Evolutionary conservation across 768 basidiomycete species (phyloP).

Genomic region (Mrakia frigida): DNA sequence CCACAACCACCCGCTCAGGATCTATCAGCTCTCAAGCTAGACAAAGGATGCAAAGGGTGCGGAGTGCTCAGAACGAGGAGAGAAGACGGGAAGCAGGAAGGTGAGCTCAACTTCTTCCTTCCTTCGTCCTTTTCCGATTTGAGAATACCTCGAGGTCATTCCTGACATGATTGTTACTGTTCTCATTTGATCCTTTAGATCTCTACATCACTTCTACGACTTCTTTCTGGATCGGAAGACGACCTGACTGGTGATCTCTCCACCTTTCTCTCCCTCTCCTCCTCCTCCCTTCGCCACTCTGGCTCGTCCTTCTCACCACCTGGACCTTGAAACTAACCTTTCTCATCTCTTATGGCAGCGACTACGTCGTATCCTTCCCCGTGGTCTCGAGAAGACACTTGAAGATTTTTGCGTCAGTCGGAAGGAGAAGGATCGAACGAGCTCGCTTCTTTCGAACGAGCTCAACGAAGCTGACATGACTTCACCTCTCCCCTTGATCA

Average conservation of each 20-base stretch:
- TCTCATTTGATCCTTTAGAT: neutral
- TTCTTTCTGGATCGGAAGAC: constrained; percentile 10
- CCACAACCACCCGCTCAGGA: neutral
- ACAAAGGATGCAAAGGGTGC: neutral
- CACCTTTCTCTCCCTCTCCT: neutral
- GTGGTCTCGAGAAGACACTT: constrained; percentile 18
- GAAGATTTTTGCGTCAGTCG: constrained; percentile 15
- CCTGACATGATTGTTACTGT: neutral
- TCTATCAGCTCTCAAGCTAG: neutral
- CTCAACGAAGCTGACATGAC: neutral
- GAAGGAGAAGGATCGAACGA: neutral
- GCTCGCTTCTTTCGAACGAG: neutral
- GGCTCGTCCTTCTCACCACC: neutral
- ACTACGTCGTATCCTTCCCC: constrained; percentile 1
- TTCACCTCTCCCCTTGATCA: neutral
- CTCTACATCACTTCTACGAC: constrained; percentile 17
- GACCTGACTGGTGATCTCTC: constrained; percentile 1
- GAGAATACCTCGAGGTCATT: neutral
- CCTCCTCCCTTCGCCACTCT: neutral
- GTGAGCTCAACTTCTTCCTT: neutral
- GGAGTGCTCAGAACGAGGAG: constrained; percentile 12
- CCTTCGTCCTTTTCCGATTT: too few species aligned
- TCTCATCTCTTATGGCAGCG: neutral
- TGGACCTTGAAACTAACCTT: neutral
- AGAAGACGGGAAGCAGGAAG: neutral